Evolutionary conservation across 2,329 filamentous ascomycete genomes (phyloP).

Genomic region (Stemphylium lycopersici): DNA sequence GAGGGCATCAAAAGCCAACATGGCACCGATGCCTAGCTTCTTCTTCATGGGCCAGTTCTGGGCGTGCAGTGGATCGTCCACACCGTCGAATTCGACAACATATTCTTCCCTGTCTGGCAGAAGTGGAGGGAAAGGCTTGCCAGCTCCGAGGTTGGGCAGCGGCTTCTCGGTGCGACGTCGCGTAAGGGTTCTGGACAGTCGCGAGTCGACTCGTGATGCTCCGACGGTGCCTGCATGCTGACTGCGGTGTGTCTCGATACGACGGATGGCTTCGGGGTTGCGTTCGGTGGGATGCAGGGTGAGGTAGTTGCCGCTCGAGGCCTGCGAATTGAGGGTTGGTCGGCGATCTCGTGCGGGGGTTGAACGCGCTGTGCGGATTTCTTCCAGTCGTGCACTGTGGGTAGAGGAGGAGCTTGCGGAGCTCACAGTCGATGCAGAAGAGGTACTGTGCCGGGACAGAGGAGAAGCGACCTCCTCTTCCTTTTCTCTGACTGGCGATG

Average conservation of each 20-base stretch:
- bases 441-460: conserved; percentile 32
- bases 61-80: conserved; percentile 81
- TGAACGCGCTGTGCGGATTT: conserved; percentile 37
- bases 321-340: conserved; percentile 26
- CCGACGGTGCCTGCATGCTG: conserved; percentile 77
- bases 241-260: conserved; percentile 73
- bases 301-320: conserved; percentile 27
- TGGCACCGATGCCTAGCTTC: conserved; percentile 72
- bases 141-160: conserved; percentile 71
- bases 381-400: conserved; percentile 31
- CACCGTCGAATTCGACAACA: conserved; percentile 82
- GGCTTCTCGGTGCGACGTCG: conserved; percentile 54
- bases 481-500: conserved; percentile 11
- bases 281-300: conserved; percentile 59
- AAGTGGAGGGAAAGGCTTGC: conserved; percentile 73
- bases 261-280: conserved; percentile 71
- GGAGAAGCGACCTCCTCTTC: conserved; percentile 31
- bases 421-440: conserved; percentile 27
- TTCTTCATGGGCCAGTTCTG: conserved; percentile 85
- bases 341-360: conserved; percentile 23
- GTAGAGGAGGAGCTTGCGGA: conserved; percentile 20
- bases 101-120: conserved; percentile 77
- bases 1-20: conserved; percentile 76
- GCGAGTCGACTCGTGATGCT: conserved; percentile 45
- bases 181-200: conserved; percentile 51